Evolutionary conservation across 805 yeast genomes (phyloP).

Genomic region (Spathaspora passalidarum): DNA sequence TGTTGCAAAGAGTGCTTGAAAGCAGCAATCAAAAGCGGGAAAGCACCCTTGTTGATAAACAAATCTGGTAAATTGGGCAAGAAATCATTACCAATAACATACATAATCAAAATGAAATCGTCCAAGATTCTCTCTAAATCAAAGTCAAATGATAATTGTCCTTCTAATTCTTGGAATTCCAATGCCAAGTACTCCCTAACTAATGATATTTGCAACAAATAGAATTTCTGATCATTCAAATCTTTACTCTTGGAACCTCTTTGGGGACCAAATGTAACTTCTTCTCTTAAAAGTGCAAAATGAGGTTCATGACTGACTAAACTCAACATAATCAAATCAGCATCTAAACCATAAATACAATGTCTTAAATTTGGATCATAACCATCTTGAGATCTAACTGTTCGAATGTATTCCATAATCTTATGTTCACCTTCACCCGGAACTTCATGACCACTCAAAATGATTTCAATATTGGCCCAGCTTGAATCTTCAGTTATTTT

Average conservation of each 20-base stretch:
- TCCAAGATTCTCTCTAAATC: slow-evolving; percentile 88
- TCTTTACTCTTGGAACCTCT: slow-evolving; percentile 37
- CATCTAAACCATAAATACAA: slow-evolving; percentile 94
- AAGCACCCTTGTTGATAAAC: slow-evolving; percentile 92
- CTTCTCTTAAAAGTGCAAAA: slow-evolving; percentile 90
- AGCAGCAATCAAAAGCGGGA: slow-evolving; percentile 85
- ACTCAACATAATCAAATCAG: slow-evolving; percentile 93
- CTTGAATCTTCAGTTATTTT: slow-evolving; percentile 82
- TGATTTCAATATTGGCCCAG: slow-evolving; percentile 77
- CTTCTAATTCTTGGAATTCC: slow-evolving; percentile 74
- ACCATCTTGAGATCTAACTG: slow-evolving; percentile 66
- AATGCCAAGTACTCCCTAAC: slow-evolving; percentile 87
- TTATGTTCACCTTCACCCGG: slow-evolving; percentile 99
- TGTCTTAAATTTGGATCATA: slow-evolving; percentile 84
- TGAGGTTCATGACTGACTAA: slow-evolving; percentile 94
- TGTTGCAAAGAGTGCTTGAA: slow-evolving; percentile 76
- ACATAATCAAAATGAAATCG: slow-evolving; percentile 88
- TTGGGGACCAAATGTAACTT: slow-evolving; percentile 79
- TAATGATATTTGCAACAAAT: slow-evolving; percentile 76
- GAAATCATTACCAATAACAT: slow-evolving; percentile 97
- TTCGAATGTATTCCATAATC: slow-evolving; percentile 88
- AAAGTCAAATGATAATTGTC: slow-evolving; percentile 61
- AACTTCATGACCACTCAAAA: slow-evolving; percentile 90
- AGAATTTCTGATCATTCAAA: slow-evolving; percentile 78
- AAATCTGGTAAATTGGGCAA: slow-evolving; percentile 94